These are phyloP conservation scores for Alloteropsis semialata DNA, from an alignment of 176 grass and related monocot genomes.

Conservation along the genomic window DNA sequence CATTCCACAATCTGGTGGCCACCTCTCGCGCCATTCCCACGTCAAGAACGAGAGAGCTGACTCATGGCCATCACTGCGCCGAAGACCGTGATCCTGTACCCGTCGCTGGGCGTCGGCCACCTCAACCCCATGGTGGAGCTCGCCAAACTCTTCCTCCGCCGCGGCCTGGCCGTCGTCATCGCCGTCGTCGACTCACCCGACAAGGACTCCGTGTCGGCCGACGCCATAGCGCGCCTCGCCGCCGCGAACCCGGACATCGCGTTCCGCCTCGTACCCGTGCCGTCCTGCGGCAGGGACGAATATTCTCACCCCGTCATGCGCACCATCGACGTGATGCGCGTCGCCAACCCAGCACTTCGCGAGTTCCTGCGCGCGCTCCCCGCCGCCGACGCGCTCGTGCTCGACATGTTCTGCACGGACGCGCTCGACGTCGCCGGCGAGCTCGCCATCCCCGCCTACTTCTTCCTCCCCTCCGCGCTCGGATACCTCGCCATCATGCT, in stretches of 20 bases:
- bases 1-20: too few relatives aligned
- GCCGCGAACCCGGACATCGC: neutral
- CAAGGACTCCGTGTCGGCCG: neutral
- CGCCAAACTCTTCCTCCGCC: constrained; percentile 45
- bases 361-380: neutral
- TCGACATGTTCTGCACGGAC: constrained; percentile 59
- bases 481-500: constrained; percentile 37
- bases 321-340: neutral
- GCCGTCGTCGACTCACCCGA: constrained; percentile 1
- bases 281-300: neutral
- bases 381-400: constrained; percentile 32
- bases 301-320: neutral
- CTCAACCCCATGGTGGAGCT: constrained; percentile 62
- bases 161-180: constrained; percentile 21
- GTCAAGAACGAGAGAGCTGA: neutral
- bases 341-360: neutral
- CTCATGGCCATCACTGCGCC: neutral
- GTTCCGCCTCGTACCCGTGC: neutral
- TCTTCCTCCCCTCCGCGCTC: constrained; percentile 37
- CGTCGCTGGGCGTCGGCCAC: constrained; percentile 48
- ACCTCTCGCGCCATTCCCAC: neutral
- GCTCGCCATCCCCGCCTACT: constrained; percentile 40
- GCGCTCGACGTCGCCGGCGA: constrained; percentile 45
- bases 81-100: constrained; percentile 57
- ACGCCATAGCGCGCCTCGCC: neutral